Evolutionary conservation across 495 filamentous ascomycete genomes (phyloP).

Genomic region (Delitschia confertaspora): DNA sequence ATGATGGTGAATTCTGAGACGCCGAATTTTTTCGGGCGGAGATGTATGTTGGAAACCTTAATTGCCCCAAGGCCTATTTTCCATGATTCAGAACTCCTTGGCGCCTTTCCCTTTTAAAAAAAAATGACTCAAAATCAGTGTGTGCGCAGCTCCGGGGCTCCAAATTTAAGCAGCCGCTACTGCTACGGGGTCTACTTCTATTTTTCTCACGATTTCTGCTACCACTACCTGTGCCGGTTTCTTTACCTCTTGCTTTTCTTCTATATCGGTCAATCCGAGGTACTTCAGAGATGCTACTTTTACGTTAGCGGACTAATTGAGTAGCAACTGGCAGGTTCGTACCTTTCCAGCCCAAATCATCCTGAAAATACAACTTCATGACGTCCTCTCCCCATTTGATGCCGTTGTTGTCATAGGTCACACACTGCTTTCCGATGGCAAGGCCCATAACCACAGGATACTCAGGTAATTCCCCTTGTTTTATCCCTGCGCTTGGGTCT

Average conservation of each 20-base stretch:
- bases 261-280: constrained; percentile 16
- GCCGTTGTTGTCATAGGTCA: constrained; percentile 49
- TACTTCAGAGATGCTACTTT: constrained; percentile 13
- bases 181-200: constrained; percentile 5
- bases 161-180: constrained; percentile 6
- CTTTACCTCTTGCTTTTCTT: constrained; percentile 2
- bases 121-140: no score
- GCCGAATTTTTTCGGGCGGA: no score
- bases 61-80: no score
- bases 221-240: not conserved
- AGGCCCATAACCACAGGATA: constrained; percentile 57
- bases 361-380: constrained; percentile 52
- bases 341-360: constrained; percentile 57
- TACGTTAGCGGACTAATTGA: no score
- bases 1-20: no score
- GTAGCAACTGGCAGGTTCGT: not conserved
- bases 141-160: no score
- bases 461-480: constrained; percentile 40
- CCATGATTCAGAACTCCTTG: no score
- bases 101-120: no score
- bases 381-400: constrained; percentile 49
- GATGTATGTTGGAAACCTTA: no score
- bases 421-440: constrained; percentile 55
- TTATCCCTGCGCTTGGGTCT: constrained; percentile 32
- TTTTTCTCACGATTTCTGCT: constrained; percentile 2